Evolutionary conservation across 345 rosid species (phyloP), one percentile per base, ranked within the genome.

Genomic region (Hibiscus tridactylites): DNA sequence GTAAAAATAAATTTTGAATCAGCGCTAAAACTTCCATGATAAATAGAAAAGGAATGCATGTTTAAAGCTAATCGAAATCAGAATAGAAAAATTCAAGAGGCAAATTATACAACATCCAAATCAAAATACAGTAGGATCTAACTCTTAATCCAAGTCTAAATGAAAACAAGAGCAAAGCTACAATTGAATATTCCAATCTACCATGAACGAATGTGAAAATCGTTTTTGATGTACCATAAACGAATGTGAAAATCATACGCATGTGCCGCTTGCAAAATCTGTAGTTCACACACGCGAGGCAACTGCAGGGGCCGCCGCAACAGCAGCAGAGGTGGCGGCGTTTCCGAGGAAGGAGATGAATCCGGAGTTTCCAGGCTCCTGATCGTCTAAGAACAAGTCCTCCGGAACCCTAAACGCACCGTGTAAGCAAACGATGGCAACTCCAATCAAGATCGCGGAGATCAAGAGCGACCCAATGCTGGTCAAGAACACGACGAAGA

Each of bases 351-450:
- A 88, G 2, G 91, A 90, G 59, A 90, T 84, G 35, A 91, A 78
- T 54, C 93, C 96, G 0, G 87, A 71, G 50, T 75, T 85, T 0
- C 73, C 82, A 8, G 89, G 93, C 79, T 89, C 91, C 65, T 89
- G 93, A 9, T 91, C 96, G 68, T 91, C 97, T 53, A 90, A 29
- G 66, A 91, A 91, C 56, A 91, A 83, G 77, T 91, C 97, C 80
- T 91, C 97, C 0, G 96, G 97, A 65, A 86, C 85, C 79, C 90
- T 88, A 80, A 91, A 91, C 15, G 97, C 96, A 4, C 96, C 97
- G 26, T 89, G 97, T 4, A 87, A 65, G 74, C 91, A 88, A 54
- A 91, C 90, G 17, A 91, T 82, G 15, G 87, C 97, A 2, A 88
- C 57, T 47, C 71, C 71, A 0, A 66, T 15, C 39, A 66, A 66